Evolutionary conservation across 2,329 filamentous ascomycete genomes (phyloP).

Genomic region (Phaeophleospora eucalypticola): DNA sequence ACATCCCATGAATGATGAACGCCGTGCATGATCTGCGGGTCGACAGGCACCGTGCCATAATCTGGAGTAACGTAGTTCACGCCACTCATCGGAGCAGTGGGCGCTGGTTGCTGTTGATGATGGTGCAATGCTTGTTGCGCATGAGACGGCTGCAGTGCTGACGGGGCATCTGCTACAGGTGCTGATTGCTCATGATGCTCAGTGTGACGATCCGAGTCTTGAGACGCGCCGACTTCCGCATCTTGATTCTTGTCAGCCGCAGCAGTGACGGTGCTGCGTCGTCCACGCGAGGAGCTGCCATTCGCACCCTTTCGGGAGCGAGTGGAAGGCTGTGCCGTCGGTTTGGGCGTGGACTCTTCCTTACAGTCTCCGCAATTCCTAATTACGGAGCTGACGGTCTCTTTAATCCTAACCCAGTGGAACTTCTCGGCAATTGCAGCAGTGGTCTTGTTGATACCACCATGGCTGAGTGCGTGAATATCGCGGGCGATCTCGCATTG

Average conservation of each 20-base stretch:
- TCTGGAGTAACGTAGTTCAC: constrained; percentile 28
- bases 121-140: neutral
- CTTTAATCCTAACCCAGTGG: constrained; percentile 97
- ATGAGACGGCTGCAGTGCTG: neutral
- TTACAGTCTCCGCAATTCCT: constrained; percentile 88
- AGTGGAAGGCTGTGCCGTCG: constrained; percentile 1
- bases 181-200: neutral
- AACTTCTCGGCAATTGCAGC: constrained; percentile 89
- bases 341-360: constrained; percentile 51
- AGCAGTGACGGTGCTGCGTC: constrained; percentile 10
- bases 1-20: constrained; percentile 6
- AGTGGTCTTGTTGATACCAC: constrained; percentile 97
- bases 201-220: neutral
- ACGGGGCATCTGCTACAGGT: neutral
- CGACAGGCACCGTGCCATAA: constrained; percentile 54
- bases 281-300: constrained; percentile 1
- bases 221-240: constrained; percentile 8
- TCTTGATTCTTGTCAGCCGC: constrained; percentile 11
- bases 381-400: constrained; percentile 92
- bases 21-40: constrained; percentile 55
- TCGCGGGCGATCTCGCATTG: constrained; percentile 85
- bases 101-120: constrained; percentile 8
- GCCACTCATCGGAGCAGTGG: constrained; percentile 32
- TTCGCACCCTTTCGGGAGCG: constrained; percentile 8
- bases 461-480: constrained; percentile 72